A percentile compares a stretch with the other conserved stretches of the same genome.
These are phyloP conservation scores for Leccinellum luteum DNA, from an alignment of 768 basidiomycete species.

Conservation along the genomic window DNA sequence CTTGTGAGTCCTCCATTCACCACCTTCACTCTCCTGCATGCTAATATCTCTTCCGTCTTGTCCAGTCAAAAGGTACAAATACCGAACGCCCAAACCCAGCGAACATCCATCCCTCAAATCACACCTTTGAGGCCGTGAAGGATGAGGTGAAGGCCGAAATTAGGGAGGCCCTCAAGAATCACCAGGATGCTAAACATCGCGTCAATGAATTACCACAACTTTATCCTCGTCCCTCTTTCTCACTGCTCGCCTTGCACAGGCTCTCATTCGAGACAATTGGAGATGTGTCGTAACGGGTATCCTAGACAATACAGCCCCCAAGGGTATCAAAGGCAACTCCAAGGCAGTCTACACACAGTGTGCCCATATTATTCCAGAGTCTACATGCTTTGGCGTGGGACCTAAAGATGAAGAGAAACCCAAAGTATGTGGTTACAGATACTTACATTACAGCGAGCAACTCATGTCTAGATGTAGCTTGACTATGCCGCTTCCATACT, in stretches of 20 bases:
- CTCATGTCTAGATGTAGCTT: conserved; percentile 2
- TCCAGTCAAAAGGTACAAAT: conserved; percentile 15
- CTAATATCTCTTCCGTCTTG: not conserved
- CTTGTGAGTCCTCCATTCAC: not conserved
- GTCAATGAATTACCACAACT: not conserved
- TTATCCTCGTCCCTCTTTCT: not conserved
- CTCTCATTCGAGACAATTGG: conserved; percentile 36
- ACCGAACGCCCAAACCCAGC: conserved; percentile 19
- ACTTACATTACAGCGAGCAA: not conserved
- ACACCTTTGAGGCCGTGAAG: conserved; percentile 15
- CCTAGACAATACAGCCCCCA: conserved; percentile 14
- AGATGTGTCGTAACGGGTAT: conserved; percentile 33
- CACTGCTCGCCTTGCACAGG: conserved; percentile 19
- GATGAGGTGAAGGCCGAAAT: not conserved
- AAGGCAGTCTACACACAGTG: not conserved
- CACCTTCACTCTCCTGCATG: not conserved
- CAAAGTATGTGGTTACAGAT: not conserved
- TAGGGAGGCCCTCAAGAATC: not conserved
- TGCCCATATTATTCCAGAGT: conserved; percentile 6
- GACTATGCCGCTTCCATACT: conserved; percentile 1
- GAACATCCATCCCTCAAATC: conserved; percentile 10
- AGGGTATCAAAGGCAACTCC: not conserved
- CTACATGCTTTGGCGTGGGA: conserved; percentile 1
- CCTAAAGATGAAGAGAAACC: not conserved
- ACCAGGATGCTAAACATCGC: not conserved